Base-by-base conservation (phyloP, 2,329 filamentous ascomycete genomes). In the Anthostomella pinea region DNA sequence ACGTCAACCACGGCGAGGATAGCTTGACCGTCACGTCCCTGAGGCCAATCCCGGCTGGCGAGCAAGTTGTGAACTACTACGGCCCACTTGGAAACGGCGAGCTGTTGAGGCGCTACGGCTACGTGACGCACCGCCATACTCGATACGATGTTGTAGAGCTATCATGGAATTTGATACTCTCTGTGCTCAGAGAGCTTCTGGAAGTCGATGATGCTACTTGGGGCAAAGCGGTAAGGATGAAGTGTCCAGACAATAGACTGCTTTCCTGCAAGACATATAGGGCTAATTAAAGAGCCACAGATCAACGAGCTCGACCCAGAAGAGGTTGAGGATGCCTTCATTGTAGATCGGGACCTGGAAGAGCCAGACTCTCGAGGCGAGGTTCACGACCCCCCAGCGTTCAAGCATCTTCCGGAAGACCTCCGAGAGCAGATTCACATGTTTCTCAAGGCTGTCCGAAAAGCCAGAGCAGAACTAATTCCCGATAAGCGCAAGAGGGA, bases 51-150 rank as follows among this genome's bases (percentile, higher is more conserved):
- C 65, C 63, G 16, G 73, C 76, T 1, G 85, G 85, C 5, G 77
- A 87, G 38, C 85, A 95, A 60, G 78, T 95, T 13, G 78, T 90
- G 57, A 95, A 95, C 59, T 90, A 95, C 64, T 95, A 95, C 49
- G 90, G 90, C 0, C 81, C 88, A 5, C 76, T 94, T 3, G 85
- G 88, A 8, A 85, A 86, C 41, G 84, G 85, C 1, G 89, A 96
- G 55, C 69, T 95, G 6, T 72, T 95, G 8, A 74, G 90, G 22
- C 75, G 89, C 10, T 95, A 95, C 51, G 90, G 90, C 13, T 95
- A 95, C 53, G 79, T 89, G n/a, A 91, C 87, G 0, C 66, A 77
- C 18, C 83, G 82, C 47, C 90, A 95, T 52, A 68, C 79, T 8
- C 72, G 81, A 25, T 88, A 89, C 59, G 88, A 95, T 50, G 87